Evolutionary conservation across 2,329 filamentous ascomycete genomes (phyloP).

Genomic region (Aspergillus latus): DNA sequence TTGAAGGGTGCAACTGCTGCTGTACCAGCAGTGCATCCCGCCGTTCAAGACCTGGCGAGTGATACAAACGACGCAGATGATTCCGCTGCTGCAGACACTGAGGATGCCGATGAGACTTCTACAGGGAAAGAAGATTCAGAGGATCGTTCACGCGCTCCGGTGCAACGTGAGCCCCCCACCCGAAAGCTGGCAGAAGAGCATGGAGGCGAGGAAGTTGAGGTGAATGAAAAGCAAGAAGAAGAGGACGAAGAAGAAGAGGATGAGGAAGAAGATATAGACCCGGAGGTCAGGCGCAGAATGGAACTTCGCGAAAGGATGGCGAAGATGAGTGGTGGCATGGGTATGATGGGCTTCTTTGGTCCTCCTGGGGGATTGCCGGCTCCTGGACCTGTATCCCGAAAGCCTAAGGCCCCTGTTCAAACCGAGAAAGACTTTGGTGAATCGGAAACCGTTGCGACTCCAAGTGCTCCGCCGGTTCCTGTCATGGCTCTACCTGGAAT

Average conservation of each 20-base stretch:
- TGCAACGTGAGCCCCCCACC: constrained; percentile 15
- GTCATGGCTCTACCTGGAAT: constrained; percentile 71
- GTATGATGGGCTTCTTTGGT: constrained; percentile 92
- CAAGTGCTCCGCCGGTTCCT: constrained; percentile 47
- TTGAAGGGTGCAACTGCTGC: constrained; percentile 37
- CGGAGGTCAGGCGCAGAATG: constrained; percentile 79
- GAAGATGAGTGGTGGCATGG: constrained; percentile 97
- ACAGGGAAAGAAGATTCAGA: constrained; percentile 76
- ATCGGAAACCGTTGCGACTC: constrained; percentile 31
- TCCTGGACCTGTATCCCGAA: constrained; percentile 42
- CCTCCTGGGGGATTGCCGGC: constrained; percentile 61
- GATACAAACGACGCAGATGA: constrained; percentile 67
- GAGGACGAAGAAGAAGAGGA: constrained; percentile 64
- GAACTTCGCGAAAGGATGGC: constrained; percentile 94
- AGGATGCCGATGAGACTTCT: constrained; percentile 61
- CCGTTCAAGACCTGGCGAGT: constrained; percentile 53
- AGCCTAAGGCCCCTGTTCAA: constrained; percentile 48
- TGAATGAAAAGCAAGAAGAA: constrained; percentile 11
- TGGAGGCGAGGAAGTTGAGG: constrained; percentile 40
- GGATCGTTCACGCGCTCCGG: constrained; percentile 44
- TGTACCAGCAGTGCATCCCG: constrained; percentile 22
- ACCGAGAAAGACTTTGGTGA: constrained; percentile 35
- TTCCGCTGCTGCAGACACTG: constrained; percentile 62
- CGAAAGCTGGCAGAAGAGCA: constrained; percentile 9
- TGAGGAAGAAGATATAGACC: constrained; percentile 82